Conservation (phyloP, 441 rosid genomes). For the Pelargonium australe region DNA sequence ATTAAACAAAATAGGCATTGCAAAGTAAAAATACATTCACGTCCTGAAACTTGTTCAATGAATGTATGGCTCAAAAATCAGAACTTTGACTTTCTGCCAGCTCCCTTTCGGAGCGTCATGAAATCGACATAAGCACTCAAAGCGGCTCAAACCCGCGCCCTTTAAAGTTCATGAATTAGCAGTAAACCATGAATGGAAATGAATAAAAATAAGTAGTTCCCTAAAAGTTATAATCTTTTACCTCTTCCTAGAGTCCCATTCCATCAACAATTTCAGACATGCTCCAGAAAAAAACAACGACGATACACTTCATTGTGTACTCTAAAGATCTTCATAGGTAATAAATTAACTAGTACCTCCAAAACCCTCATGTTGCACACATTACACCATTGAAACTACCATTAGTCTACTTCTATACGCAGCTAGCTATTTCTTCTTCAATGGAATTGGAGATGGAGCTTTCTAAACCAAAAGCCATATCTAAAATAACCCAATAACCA, state of each 20-base stretch:
- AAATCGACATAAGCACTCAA: not conserved
- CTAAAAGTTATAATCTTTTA: not conserved
- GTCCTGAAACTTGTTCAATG: not conserved
- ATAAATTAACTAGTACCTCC: not conserved
- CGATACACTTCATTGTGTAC: not conserved
- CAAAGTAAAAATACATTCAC: not conserved
- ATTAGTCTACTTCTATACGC: too few species aligned
- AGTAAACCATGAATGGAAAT: not conserved
- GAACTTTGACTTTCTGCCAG: not conserved
- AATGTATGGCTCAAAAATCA: not conserved
- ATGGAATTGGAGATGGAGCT: not conserved
- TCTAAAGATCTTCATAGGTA: not conserved
- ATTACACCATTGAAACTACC: not conserved
- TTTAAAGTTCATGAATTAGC: not conserved
- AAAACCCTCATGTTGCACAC: not conserved
- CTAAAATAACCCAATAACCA: conserved; percentile 2
- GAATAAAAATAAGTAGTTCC: not conserved
- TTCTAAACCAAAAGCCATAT: conserved; percentile 4
- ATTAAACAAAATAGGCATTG: not conserved
- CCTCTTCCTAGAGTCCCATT: not conserved
- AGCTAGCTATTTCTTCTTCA: not conserved
- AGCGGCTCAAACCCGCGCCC: not conserved
- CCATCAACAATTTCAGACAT: not conserved
- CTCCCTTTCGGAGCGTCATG: not conserved
- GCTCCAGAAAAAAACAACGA: not conserved